Conservation (phyloP, 23 red algal species). For the Cyanidioschyzon merolae region DNA sequence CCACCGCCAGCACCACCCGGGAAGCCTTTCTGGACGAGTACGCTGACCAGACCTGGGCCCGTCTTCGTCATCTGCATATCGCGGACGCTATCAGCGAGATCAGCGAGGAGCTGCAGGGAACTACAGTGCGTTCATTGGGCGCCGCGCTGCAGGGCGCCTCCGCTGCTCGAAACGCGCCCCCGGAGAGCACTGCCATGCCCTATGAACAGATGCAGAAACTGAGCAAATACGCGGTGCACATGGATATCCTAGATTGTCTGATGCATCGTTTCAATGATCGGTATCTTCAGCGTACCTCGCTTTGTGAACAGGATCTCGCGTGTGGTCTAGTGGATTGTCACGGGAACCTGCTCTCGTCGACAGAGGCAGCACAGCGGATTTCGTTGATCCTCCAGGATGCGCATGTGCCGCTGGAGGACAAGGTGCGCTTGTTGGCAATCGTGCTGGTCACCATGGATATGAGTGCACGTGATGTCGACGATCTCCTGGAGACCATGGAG, state of each 20-base stretch:
- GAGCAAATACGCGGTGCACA: constrained; percentile 18
- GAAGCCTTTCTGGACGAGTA: constrained; percentile 28
- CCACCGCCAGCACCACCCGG: neutral
- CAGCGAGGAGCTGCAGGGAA: neutral
- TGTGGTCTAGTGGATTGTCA: constrained; percentile 9
- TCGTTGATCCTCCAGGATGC: constrained; percentile 15
- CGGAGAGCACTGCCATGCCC: neutral
- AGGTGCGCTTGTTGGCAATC: constrained; percentile 16
- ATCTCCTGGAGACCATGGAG: neutral
- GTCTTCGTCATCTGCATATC: constrained; percentile 23
- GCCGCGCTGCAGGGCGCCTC: neutral
- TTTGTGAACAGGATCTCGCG: constrained; percentile 34
- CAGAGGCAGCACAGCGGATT: constrained; percentile 9
- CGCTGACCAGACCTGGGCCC: constrained; percentile 11
- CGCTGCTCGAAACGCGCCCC: neutral
- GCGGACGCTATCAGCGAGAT: constrained; percentile 16
- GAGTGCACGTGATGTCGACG: neutral
- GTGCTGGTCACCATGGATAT: constrained; percentile 22
- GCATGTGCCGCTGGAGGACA: constrained; percentile 25
- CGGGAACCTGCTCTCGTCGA: neutral
- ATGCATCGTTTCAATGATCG: constrained; percentile 24
- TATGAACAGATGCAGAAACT: constrained; percentile 1
- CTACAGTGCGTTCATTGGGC: neutral
- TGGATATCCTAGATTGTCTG: constrained; percentile 16
- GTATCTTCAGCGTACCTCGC: constrained; percentile 19